Conservation (phyloP, 2,329 filamentous ascomycete genomes). For the Aspergillus awamori region DNA sequence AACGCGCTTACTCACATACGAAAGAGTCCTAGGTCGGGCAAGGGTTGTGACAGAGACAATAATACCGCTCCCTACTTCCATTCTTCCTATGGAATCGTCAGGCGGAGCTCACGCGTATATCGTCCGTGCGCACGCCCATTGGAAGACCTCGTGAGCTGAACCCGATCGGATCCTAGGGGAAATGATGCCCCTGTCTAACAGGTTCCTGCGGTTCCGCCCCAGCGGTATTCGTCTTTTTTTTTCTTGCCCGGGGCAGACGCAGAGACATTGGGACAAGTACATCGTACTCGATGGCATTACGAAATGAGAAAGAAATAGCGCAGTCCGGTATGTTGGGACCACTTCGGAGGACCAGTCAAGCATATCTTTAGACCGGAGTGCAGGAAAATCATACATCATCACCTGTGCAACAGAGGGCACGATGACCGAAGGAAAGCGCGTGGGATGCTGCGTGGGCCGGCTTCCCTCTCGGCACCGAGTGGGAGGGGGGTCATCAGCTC, state of each 20-base stretch:
- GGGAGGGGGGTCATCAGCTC: slow-evolving; percentile 24
- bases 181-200: slow-evolving; percentile 22
- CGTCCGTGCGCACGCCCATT: slow-evolving; percentile 28
- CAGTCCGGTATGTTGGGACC: slow-evolving; percentile 14
- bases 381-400: slow-evolving; percentile 22
- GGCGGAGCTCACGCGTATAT: slow-evolving; percentile 27
- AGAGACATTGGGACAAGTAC: slow-evolving; percentile 11
- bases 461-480: slow-evolving; percentile 18
- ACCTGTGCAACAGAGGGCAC: slow-evolving; percentile 21
- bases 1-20: slow-evolving; percentile 17
- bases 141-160: slow-evolving; percentile 28
- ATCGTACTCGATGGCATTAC: slow-evolving; percentile 13
- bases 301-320: slow-evolving; percentile 21
- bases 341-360: slow-evolving; percentile 15
- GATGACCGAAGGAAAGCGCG: slow-evolving; percentile 17
- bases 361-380: slow-evolving; percentile 17
- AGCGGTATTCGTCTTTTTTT: slow-evolving; percentile 24
- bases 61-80: slow-evolving; percentile 14
- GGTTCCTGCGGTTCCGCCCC: slow-evolving; percentile 30
- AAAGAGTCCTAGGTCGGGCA: slow-evolving; percentile 15
- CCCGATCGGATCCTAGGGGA: slow-evolving; percentile 16
- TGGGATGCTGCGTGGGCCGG: slow-evolving; percentile 27
- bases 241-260: slow-evolving; percentile 20
- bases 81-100: slow-evolving; percentile 19
- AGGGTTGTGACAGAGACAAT: slow-evolving; percentile 13